Percentiles rank a stretch among this genome's conserved stretches.
These are phyloP conservation scores for Telfairia occidentalis DNA, from an alignment of 331 rosid species.

Conservation along the genomic window DNA sequence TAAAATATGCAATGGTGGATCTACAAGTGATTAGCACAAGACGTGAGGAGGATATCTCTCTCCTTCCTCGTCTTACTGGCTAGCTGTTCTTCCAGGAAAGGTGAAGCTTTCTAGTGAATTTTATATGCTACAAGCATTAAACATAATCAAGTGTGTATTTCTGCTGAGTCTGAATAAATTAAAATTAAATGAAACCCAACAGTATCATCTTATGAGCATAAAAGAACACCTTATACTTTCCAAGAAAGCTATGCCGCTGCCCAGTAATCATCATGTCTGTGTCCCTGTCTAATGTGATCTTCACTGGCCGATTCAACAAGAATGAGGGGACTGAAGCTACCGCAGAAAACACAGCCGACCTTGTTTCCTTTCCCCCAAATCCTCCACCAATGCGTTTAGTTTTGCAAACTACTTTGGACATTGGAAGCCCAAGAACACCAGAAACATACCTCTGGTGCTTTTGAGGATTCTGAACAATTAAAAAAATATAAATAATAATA, in stretches of 20 bases:
- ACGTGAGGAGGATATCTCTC: background rate
- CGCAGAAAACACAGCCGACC: constrained; percentile 73
- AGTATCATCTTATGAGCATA: constrained; percentile 13
- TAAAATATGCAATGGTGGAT: background rate
- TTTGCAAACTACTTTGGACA: constrained; percentile 93
- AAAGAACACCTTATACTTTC: constrained; percentile 74
- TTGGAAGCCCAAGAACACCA: constrained; percentile 78
- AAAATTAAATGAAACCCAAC: background rate
- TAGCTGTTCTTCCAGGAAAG: background rate
- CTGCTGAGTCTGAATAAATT: background rate
- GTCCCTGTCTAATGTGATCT: constrained; percentile 77
- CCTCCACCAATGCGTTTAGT: constrained; percentile 97
- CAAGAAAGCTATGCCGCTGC: constrained; percentile 93
- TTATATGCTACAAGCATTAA: background rate
- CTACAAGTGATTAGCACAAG: background rate
- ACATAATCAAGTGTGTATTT: constrained; percentile 1
- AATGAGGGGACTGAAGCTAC: constrained; percentile 84
- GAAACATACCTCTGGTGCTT: constrained; percentile 88
- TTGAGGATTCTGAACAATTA: constrained; percentile 66
- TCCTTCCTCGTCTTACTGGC: background rate
- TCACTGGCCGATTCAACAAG: constrained; percentile 68
- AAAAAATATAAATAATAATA: background rate
- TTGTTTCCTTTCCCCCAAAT: constrained; percentile 97
- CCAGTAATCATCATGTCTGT: constrained; percentile 86
- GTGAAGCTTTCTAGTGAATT: background rate